A percentile compares a stretch with the other conserved stretches of the same genome.
Conservation (phyloP, 2,329 filamentous ascomycete species). For the Colletotrichum higginsianum region DNA sequence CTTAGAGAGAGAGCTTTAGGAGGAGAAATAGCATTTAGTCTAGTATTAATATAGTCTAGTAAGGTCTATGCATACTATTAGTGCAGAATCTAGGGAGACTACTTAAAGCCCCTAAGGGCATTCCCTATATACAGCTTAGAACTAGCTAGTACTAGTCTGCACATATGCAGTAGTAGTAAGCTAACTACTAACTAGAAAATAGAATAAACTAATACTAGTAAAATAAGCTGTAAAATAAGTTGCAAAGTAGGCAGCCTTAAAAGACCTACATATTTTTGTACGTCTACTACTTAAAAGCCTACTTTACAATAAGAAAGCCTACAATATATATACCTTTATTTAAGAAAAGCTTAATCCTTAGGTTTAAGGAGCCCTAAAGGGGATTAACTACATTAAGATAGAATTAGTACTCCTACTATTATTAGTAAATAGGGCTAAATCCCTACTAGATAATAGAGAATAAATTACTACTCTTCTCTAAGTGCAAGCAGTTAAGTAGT, state of each 20-base stretch:
- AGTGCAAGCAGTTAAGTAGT: neutral
- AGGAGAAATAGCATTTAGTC: neutral
- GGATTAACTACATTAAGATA: constrained; percentile 1
- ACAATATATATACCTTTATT: constrained; percentile 1
- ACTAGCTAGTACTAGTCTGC: too few species aligned
- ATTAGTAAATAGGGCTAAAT: neutral
- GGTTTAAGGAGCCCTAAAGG: constrained; percentile 6
- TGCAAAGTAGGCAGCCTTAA: constrained; percentile 6
- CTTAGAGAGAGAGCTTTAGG: neutral
- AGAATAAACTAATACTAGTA: too few species aligned
- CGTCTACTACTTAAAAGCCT: constrained; percentile 1
- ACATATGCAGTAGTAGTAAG: too few species aligned
- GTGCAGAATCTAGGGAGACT: too few species aligned
- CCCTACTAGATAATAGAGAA: constrained; percentile 6
- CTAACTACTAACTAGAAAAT: too few species aligned
- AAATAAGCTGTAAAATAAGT: too few species aligned
- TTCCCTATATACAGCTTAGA: too few species aligned
- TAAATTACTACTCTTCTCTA: constrained; percentile 3
- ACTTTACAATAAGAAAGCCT: constrained; percentile 2
- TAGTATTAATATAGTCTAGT: too few species aligned
- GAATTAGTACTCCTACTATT: constrained; percentile 13
- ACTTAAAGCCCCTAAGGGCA: too few species aligned
- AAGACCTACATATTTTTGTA: constrained; percentile 1
- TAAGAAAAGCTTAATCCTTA: neutral
- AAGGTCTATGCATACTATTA: too few species aligned